Base-by-base conservation (phyloP, 1,284 basidiomycete species). In the Peniophora sp. region DNA sequence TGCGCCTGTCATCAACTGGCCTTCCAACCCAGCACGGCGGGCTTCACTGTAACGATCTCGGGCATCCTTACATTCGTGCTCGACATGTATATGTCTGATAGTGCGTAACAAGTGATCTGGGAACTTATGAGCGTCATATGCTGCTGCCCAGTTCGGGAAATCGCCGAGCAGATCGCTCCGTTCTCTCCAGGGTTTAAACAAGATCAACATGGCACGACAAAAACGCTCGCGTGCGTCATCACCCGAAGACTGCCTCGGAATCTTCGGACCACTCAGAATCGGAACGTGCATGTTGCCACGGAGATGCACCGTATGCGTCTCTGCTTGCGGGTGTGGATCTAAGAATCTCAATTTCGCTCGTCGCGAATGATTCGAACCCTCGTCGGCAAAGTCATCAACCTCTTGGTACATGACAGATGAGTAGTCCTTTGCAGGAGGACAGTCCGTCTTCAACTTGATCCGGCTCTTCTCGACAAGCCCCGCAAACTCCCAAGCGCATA, bases 31-130 rank as follows among this genome's bases (percentile, higher is more conserved):
- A n/a, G n/a, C n/a, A n/a, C n/a, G n/a, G n/a, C n/a, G n/a, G n/a
- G n/a, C n/a, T n/a, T n/a, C n/a, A 22, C 20, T n/a, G 15, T 36
- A 48, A 3, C 17, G 37, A 15, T 11, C 10, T 34, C 42, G n/a
- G 14, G 52, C 52, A 36, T 53, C 52, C 17, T 34, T 24, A 36
- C 52, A 53, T 24, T 53, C 52, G 24, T 50, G 50, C 37, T 50
- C 45, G 22, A 50, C 37, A 34, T 53, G 17, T 6, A 53, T 50
- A 22, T 53, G 50, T 2, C n/a, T 20, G 11, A 47, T 47, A 3
- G 47, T 32, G 5, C 17, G 18, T 15, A 11, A 1, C 23, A 47
- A 9, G 10, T 39, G 12, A 41, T 24, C 42, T 15, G 27, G 18
- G 23, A 45, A 45, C 18, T 2, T 8, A 18, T 20, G 17, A 14